Conservation (phyloP, 2,329 filamentous ascomycete species). For the Colletotrichum musicola region DNA sequence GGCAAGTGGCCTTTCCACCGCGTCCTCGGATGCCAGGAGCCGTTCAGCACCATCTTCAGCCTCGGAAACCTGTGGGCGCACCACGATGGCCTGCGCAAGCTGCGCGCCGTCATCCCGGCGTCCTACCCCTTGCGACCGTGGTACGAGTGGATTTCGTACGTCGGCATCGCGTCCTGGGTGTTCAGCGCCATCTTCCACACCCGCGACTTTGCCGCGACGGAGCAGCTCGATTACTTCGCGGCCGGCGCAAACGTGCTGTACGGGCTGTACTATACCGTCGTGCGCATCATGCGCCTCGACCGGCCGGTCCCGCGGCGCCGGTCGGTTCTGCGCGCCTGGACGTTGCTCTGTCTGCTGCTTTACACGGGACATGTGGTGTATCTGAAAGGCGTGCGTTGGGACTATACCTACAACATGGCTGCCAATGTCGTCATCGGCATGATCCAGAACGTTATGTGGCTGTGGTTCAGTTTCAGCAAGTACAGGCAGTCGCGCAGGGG, state of each 20-base stretch:
- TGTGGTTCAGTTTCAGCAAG: constrained; percentile 80
- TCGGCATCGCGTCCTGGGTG: constrained; percentile 86
- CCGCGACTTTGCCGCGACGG: constrained; percentile 85
- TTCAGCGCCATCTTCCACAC: constrained; percentile 95
- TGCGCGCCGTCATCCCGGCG: constrained; percentile 78
- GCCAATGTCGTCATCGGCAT: constrained; percentile 89
- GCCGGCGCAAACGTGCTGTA: constrained; percentile 92
- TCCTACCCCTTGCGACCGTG: constrained; percentile 83
- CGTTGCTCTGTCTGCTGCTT: constrained; percentile 74
- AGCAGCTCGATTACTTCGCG: constrained; percentile 96
- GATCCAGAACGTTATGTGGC: constrained; percentile 87
- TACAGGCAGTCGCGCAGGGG: constrained; percentile 78
- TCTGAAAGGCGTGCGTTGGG: constrained; percentile 87
- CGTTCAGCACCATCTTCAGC: constrained; percentile 92
- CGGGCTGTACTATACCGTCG: constrained; percentile 85
- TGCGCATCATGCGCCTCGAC: constrained; percentile 88
- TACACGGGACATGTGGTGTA: constrained; percentile 86
- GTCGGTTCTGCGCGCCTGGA: constrained; percentile 79
- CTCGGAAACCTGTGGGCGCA: constrained; percentile 92
- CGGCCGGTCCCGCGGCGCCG: constrained; percentile 56
- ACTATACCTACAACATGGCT: constrained; percentile 98
- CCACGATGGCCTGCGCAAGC: constrained; percentile 77
- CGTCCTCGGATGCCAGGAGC: constrained; percentile 93
- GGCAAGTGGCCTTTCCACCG: constrained; percentile 98
- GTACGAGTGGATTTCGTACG: constrained; percentile 83